These are phyloP conservation scores for Boletus tomentosulus DNA, from an alignment of 768 basidiomycete genomes.

Conservation along the genomic window DNA sequence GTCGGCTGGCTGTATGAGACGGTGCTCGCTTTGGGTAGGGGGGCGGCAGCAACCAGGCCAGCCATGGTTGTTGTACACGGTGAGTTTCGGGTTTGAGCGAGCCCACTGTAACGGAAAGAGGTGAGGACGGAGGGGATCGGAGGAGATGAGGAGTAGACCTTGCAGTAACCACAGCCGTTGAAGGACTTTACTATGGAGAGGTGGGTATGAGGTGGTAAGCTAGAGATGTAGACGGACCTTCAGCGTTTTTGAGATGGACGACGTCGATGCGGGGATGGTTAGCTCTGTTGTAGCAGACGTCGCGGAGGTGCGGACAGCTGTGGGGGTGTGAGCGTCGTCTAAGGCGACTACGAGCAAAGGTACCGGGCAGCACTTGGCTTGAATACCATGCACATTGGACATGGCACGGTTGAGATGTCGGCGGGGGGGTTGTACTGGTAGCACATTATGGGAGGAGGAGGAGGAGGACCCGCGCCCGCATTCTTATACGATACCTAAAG, in stretches of 20 bases:
- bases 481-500: slow-evolving; percentile 34
- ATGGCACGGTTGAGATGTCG: slow-evolving; percentile 64
- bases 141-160: slow-evolving; percentile 43
- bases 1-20: slow-evolving; percentile 64
- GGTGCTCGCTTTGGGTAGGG: slow-evolving; percentile 55
- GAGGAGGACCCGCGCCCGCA: slow-evolving; percentile 14
- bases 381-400: slow-evolving; percentile 86
- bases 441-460: slow-evolving; percentile 51
- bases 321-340: slow-evolving; percentile 19
- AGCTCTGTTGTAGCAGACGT: slow-evolving; percentile 70
- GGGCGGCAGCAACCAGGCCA: slow-evolving; percentile 92
- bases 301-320: slow-evolving; percentile 75
- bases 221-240: slow-evolving; percentile 48
- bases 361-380: slow-evolving; percentile 56
- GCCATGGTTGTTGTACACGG: slow-evolving; percentile 64
- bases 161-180: slow-evolving; percentile 88
- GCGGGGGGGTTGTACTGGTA: slow-evolving; percentile 60
- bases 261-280: slow-evolving; percentile 76
- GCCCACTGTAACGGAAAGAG: slow-evolving; percentile 57
- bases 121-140: slow-evolving; percentile 25
- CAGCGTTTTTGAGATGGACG: slow-evolving; percentile 80
- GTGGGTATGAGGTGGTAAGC: slow-evolving; percentile 10
- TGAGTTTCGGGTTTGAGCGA: slow-evolving; percentile 50
- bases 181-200: slow-evolving; percentile 62
- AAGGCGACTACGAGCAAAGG: slow-evolving; percentile 9